These are phyloP conservation scores for Erodium chrysanthum DNA, from an alignment of 441 rosid species.

Conservation along the genomic window DNA sequence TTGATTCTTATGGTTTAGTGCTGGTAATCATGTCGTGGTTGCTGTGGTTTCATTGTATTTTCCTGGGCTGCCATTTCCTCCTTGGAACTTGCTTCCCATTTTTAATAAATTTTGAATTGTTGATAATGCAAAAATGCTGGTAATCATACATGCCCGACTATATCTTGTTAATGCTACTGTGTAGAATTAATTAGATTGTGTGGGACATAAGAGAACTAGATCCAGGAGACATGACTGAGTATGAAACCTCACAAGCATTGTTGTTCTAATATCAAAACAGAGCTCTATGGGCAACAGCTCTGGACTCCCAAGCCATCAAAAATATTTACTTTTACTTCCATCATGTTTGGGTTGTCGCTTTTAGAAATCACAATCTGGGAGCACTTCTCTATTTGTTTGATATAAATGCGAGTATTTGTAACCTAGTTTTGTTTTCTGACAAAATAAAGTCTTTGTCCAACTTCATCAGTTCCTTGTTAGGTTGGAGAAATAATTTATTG, in stretches of 20 bases:
- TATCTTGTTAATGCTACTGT: neutral
- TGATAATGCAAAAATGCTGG: neutral
- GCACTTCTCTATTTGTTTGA: neutral
- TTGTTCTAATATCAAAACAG: neutral
- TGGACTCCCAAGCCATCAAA: neutral
- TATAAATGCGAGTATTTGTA: conserved; percentile 7
- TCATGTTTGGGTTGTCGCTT: neutral
- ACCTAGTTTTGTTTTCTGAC: conserved; percentile 11
- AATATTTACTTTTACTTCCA: neutral
- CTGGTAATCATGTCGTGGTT: no score
- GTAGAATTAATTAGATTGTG: neutral
- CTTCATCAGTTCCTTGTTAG: conserved; percentile 25
- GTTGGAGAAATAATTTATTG: conserved; percentile 56
- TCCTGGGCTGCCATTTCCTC: no score
- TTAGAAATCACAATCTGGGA: no score
- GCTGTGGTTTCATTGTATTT: no score
- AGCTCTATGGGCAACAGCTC: conserved; percentile 1
- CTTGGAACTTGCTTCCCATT: no score
- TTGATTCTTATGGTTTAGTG: neutral
- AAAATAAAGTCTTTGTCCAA: conserved; percentile 14
- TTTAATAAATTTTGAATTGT: no score
- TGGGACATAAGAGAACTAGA: neutral
- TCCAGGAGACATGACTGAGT: neutral
- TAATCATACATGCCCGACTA: neutral
- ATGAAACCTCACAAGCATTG: conserved; percentile 1